These are phyloP conservation scores for Trametes gibbosa DNA, from an alignment of 768 basidiomycete genomes.

Conservation along the genomic window DNA sequence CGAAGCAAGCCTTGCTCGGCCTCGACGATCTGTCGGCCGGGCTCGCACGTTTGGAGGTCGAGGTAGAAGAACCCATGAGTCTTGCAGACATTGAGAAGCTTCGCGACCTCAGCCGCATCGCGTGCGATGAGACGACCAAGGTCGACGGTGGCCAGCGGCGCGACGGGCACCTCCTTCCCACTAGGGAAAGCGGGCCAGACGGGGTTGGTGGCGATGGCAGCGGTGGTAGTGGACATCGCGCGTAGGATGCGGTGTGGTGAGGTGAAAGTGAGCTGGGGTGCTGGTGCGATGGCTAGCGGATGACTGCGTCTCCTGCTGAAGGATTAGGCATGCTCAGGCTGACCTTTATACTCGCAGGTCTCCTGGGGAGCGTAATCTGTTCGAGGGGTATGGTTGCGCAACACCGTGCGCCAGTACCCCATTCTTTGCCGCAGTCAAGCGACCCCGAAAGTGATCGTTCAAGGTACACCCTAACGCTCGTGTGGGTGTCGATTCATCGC, in stretches of 20 bases:
- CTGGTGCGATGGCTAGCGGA: not conserved
- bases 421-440: no score
- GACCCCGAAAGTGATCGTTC: no score
- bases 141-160: not conserved
- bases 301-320: not conserved
- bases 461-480: no score
- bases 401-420: no score
- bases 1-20: not conserved
- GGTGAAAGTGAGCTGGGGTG: not conserved
- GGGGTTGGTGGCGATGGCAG: not conserved
- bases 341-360: no score
- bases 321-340: no score
- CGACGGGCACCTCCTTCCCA: not conserved
- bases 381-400: no score
- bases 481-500: no score
- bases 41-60: not conserved
- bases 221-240: not conserved
- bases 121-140: not conserved
- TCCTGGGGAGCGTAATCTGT: no score
- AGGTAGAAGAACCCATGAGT: not conserved
- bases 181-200: not conserved
- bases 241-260: not conserved
- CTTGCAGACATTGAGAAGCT: not conserved
- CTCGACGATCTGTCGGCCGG: not conserved
- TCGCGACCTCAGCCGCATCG: not conserved